phyloP scores from a whole-genome alignment of 495 filamentous ascomycete genomes.

The Penicillium roqueforti region DNA sequence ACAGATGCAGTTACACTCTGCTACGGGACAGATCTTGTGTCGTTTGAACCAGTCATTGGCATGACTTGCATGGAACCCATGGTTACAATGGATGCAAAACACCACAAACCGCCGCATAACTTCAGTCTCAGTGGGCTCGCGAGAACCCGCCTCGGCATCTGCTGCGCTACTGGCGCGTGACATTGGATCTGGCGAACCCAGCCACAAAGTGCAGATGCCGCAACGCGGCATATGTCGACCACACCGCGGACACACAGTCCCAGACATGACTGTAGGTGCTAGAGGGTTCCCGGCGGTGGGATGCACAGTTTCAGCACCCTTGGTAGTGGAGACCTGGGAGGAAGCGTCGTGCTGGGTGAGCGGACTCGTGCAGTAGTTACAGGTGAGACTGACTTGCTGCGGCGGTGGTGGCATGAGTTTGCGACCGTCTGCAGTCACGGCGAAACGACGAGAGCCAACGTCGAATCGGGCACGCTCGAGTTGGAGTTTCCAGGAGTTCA shows the following conservation, averaged over 20 bases:
- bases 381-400: conserved; percentile 76
- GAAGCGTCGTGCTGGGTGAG: conserved; percentile 43
- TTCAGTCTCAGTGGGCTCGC: conserved; percentile 31
- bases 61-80: conserved; percentile 87
- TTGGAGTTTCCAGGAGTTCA: conserved; percentile 70
- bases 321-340: conserved; percentile 31
- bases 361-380: conserved; percentile 71
- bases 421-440: conserved; percentile 56
- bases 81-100: conserved; percentile 85
- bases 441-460: conserved; percentile 56
- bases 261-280: conserved; percentile 37
- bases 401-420: conserved; percentile 61
- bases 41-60: conserved; percentile 80
- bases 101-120: conserved; percentile 55
- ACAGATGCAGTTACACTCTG: conserved; percentile 85
- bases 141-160: conserved; percentile 36
- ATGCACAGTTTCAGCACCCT: conserved; percentile 33
- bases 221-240: conserved; percentile 85
- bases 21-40: conserved; percentile 79
- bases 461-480: conserved; percentile 60
- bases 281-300: conserved; percentile 37
- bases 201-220: conserved; percentile 78
- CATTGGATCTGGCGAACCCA: conserved; percentile 73
- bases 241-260: conserved; percentile 75
- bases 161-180: conserved; percentile 52